Evolutionary conservation across 495 filamentous ascomycete genomes (phyloP).

Genomic region (Xylaria grammica): DNA sequence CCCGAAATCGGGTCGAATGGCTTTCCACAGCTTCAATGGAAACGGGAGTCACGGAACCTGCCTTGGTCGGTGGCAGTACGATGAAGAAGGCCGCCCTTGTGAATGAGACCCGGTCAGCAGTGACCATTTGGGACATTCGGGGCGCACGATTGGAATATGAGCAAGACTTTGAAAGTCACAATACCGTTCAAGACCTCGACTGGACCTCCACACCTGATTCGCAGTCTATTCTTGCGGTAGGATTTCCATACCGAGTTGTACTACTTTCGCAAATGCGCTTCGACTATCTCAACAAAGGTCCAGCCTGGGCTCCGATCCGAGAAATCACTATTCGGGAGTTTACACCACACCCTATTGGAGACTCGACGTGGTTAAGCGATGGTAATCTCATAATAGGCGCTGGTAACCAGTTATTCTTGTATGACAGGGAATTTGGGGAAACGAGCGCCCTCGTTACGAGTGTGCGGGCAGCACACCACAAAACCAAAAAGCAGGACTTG

Average conservation of each 20-base stretch:
- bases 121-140: constrained; percentile 92
- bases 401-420: constrained; percentile 91
- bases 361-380: constrained; percentile 86
- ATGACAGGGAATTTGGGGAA: constrained; percentile 73
- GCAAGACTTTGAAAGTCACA: constrained; percentile 71
- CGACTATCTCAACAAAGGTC: constrained; percentile 88
- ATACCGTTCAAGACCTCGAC: constrained; percentile 84
- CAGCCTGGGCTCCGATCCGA: constrained; percentile 85
- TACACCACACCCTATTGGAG: constrained; percentile 90
- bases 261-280: constrained; percentile 92
- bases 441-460: constrained; percentile 66
- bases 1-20: constrained; percentile 71
- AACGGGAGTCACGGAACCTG: constrained; percentile 74
- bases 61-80: constrained; percentile 82
- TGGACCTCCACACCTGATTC: constrained; percentile 94
- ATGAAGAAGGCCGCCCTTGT: constrained; percentile 88
- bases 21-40: constrained; percentile 82
- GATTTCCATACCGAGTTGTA: constrained; percentile 83
- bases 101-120: constrained; percentile 69
- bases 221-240: constrained; percentile 90
- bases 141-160: constrained; percentile 82
- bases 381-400: constrained; percentile 86
- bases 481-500: constrained; percentile 60
- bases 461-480: constrained; percentile 63
- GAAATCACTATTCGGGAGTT: constrained; percentile 81